Evolutionary conservation across 331 rosid species (phyloP).

Genomic region (Saraca asoca): DNA sequence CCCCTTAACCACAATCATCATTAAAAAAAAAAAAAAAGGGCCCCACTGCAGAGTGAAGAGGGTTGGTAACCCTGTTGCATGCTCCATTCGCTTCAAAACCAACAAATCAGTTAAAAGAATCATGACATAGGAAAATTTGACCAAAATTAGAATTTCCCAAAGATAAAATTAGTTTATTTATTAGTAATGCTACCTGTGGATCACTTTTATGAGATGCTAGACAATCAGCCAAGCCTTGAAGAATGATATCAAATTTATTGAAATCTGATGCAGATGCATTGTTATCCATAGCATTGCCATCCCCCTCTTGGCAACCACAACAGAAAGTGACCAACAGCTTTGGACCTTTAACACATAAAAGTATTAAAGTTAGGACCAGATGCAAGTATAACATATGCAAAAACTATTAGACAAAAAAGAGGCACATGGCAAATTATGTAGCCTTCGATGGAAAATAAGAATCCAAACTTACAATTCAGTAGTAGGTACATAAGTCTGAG

Average conservation of each 20-base stretch:
- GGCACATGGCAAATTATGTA: constrained; percentile 7
- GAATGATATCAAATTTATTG: constrained; percentile 46
- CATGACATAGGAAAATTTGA: not conserved
- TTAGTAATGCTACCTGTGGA: constrained; percentile 50
- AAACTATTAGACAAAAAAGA: constrained; percentile 2
- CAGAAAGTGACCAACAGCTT: constrained; percentile 67
- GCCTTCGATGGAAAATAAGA: not conserved
- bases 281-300: constrained; percentile 38
- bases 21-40: not conserved
- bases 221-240: constrained; percentile 79
- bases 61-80: not conserved
- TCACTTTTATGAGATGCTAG: constrained; percentile 49
- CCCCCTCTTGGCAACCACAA: constrained; percentile 58
- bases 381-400: constrained; percentile 17
- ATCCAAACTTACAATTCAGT: constrained; percentile 69
- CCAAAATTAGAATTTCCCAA: not conserved
- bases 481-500: constrained; percentile 70
- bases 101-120: not conserved
- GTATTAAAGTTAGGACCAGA: constrained; percentile 1
- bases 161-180: not conserved
- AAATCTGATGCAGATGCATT: constrained; percentile 42
- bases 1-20: not conserved
- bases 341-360: constrained; percentile 68
- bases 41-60: not conserved
- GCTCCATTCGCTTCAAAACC: not conserved